Evolutionary conservation across 2,329 filamentous ascomycete species (phyloP), one percentile per base, ranked within the genome.

Genomic region (Epichloe hybrida): DNA sequence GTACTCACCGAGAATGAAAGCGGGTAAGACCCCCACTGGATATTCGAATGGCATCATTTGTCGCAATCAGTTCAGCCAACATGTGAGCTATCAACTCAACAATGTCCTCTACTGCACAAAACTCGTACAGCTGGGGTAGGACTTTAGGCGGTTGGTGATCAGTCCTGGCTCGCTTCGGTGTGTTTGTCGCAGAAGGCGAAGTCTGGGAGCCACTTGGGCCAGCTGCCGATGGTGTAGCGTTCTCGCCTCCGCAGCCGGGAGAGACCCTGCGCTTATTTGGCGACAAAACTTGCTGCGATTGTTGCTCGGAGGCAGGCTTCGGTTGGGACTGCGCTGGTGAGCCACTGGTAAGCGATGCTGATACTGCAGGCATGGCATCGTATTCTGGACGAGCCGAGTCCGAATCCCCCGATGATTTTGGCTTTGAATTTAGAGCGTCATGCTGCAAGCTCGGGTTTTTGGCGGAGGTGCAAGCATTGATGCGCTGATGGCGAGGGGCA

Each of bases 71-170:
- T 68, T 98, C 93, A 67, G 90, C 84, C 46, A 98, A 76, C 93
- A 98, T 97, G 62, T 94, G 88, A 44, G 90, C 83, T 57, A 98
- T 93, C 54, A 98, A 72, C 41, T 91, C 76, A 31, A 95, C 93
- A 63, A 98, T 79, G 64, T 96, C 90, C 61, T 89, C 86, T 8
- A 87, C 80, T 39, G 85, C 75, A 64, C 88, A 95, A 11, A 81
- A 72, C 66, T 95, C 88, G 66, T 98, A 98, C 60, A 77, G 75
- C 53, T 77, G 67, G 1, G 93, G 86, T 62, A 93, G 61, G 8
- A 76, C 58, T 61, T 81, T 84, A 40, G 76, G 69, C 7, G 75
- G 72, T 6, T 65, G 67, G 13, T 69, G 65, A 43, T 75, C 74
- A 36, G 74, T 70, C 55, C 71, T 76, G 34, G 72, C 64, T 42